phyloP scores from a whole-genome alignment of 495 filamentous ascomycete species.

The Paragyromitra xinjiangensis region DNA sequence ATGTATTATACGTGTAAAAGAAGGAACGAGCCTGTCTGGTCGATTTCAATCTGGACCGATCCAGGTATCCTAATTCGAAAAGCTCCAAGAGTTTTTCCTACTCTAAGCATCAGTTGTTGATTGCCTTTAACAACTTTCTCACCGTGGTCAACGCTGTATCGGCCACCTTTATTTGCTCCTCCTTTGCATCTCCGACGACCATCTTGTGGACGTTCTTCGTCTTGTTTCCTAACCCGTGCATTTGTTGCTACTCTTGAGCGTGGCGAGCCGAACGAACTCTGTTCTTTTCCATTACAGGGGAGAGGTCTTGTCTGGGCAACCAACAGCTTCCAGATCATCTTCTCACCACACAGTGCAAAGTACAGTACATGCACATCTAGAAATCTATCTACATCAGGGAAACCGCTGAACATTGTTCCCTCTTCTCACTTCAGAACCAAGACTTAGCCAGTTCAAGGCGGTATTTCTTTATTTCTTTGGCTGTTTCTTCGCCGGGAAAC shows the following conservation, averaged over 20 bases:
- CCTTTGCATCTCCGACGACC: constrained; percentile 28
- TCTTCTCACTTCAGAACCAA: constrained; percentile 11
- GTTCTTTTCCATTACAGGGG: constrained; percentile 52
- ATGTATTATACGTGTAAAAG: constrained; percentile 43
- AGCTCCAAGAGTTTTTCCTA: constrained; percentile 51
- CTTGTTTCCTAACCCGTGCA: constrained; percentile 38
- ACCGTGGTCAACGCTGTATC: constrained; percentile 47
- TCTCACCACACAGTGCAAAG: constrained; percentile 43
- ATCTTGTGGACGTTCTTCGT: constrained; percentile 42
- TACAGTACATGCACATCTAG: constrained; percentile 49
- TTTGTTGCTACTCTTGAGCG: constrained; percentile 52
- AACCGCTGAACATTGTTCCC: constrained; percentile 47
- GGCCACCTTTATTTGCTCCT: constrained; percentile 44
- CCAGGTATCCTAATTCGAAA: constrained; percentile 52
- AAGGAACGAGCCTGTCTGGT: constrained; percentile 38
- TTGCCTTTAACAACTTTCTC: constrained; percentile 54
- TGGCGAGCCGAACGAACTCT: constrained; percentile 54
- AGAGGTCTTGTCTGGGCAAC: constrained; percentile 53
- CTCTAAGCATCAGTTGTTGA: constrained; percentile 54
- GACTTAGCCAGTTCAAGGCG: constrained; percentile 27
- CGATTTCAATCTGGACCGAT: constrained; percentile 50
- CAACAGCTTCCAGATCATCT: constrained; percentile 51
- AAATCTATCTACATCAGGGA: constrained; percentile 47
- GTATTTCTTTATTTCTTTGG: constrained; percentile 51
- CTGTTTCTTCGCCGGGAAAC: constrained; percentile 43